Evolutionary conservation across 371 early-diverging fungal species (phyloP), one percentile per base, ranked within the genome.

Genomic region (Mucor circinelloides): DNA sequence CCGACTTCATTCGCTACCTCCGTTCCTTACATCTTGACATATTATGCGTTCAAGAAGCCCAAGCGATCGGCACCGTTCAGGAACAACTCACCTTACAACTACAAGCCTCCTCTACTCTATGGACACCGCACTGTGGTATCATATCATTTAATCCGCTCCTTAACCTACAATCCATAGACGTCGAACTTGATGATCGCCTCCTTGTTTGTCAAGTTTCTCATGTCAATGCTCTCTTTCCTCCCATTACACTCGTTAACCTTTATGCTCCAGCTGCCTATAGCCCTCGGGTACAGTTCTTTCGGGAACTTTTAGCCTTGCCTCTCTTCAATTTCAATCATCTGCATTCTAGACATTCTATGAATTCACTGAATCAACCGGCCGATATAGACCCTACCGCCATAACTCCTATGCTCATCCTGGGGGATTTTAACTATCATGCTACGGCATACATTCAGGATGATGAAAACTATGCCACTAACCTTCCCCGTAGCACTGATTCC

Each of bases 121-220:
- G 65, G 65, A 19, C 65, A 9, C 1, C n/a, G 25, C 60, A 66
- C 27, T 66, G 60, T 40, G 54, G 60, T 4, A 55, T 60, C 10
- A 15, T 66, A 0, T 52, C 42, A 12, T 31, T 66, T 10, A 57
- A 59, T 7, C 67, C 60, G 30, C 6, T 30, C n/a, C n/a, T n/a
- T n/a, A n/a, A n/a, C n/a, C n/a, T n/a, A n/a, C n/a, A 30, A 30
- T 30, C 6, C 30, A 30, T 30, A n/a, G n/a, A n/a, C n/a, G n/a
- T 66, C 21, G 48, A 48, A 21, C 3, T 48, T 0, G 58, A 59
- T 21, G 28, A 55, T 17, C 6, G 66, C 13, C 6, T 52, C 9
- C 58, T 66, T 36, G 25, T 27, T 10, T 32, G 36, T 25, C 0
- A 30, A 10, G 23, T 66, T 9, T n/a, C 32, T 1, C 60, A 66